phyloP scores from a whole-genome alignment of 2,329 filamentous ascomycete genomes.

The Curvularia verruculosa region DNA sequence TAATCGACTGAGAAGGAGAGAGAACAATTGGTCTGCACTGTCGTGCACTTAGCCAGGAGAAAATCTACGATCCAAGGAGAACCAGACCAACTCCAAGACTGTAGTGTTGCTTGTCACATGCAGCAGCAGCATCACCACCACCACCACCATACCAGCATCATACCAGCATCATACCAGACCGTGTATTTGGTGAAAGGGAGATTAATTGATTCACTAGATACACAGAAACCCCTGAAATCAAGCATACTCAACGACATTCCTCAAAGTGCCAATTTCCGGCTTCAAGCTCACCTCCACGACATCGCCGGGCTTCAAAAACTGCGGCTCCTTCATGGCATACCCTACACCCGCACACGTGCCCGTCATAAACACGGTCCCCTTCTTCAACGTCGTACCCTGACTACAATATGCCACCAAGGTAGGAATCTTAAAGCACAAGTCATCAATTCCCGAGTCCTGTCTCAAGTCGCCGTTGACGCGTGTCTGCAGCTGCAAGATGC shows the following conservation, averaged over 20 bases:
- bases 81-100: too few species aligned
- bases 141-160: too few species aligned
- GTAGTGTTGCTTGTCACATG: too few species aligned
- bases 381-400: slow-evolving; percentile 54
- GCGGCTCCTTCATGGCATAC: slow-evolving; percentile 51
- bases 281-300: slow-evolving; percentile 42
- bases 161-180: too few species aligned
- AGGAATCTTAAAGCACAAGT: slow-evolving; percentile 56
- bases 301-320: slow-evolving; percentile 45
- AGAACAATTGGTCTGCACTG: too few species aligned
- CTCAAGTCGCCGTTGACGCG: slow-evolving; percentile 57
- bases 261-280: slow-evolving; percentile 41
- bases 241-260: slow-evolving; percentile 42
- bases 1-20: too few species aligned
- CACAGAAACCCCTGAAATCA: not conserved
- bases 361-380: slow-evolving; percentile 59
- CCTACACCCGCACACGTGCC: slow-evolving; percentile 51
- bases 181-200: too few species aligned
- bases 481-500: slow-evolving; percentile 53
- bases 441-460: slow-evolving; percentile 57
- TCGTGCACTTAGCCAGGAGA: too few species aligned
- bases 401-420: slow-evolving; percentile 56
- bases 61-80: too few species aligned
- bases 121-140: too few species aligned
- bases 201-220: too few species aligned